Evolutionary conservation across 1,284 basidiomycete genomes (phyloP), one percentile per base, ranked within the genome.

Genomic region (Stygiomarasmius scandens): DNA sequence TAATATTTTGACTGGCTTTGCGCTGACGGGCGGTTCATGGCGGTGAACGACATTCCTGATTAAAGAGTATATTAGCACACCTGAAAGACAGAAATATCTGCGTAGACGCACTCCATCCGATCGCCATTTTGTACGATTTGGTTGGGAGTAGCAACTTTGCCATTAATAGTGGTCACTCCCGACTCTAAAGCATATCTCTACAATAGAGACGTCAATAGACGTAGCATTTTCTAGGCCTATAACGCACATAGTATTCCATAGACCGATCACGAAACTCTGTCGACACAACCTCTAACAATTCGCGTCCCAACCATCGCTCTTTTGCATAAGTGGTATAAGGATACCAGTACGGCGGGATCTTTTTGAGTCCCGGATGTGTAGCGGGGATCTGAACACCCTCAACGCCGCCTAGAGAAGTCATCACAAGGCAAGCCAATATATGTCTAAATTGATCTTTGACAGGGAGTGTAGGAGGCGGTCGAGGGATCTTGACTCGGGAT

Each of bases 131-230:
- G 79, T 52, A 99, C 80, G 23, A 96, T 81, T 9, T 90, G 90
- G 58, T 92, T 87, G 2, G 93, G 89, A 45, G 79, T 83, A 2
- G 95, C 95, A 14, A 86, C 77, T 54, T 87, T 83, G 16, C 95
- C 95, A 67, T 99, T 98, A 58, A 99, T 85, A 5, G 92, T 94
- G 11, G 95, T 97, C 20, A 97, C 92, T 2, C 96, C 96, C n/a
- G 92, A 92, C 68, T 95, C 89, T 25, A 98, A 78, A 8, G 96
- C 94, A 70, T 94, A 95, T 74, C 89, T 83, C 93, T 95, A 11
- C n/a, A 41, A 19, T 41, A n/a, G n/a, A 4, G 16, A 41, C 11
- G 38, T 41, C 38, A 41, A 19, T n/a, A 41, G 4, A 41, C 38
- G n/a, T n/a, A n/a, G n/a, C n/a, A n/a, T n/a, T n/a, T n/a, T n/a